Evolutionary conservation across 1,284 basidiomycete genomes (phyloP).

Genomic region (Flammula alnicola): DNA sequence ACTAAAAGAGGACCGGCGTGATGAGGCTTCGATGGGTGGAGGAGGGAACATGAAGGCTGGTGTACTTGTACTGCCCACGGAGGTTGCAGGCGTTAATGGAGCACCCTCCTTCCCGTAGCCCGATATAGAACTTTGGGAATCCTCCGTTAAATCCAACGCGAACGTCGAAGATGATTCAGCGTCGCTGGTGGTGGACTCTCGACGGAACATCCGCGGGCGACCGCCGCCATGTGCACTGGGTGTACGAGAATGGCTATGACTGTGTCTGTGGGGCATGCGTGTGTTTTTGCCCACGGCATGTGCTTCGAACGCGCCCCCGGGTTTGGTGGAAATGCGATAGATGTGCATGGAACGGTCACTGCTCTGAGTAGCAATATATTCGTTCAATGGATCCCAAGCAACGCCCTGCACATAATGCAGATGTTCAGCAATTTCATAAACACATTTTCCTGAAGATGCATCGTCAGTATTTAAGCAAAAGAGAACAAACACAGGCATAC

Average conservation of each 20-base stretch:
- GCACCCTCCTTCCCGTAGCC: constrained; percentile 37
- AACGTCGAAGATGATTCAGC: constrained; percentile 60
- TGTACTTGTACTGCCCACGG: constrained; percentile 42
- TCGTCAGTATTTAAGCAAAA: constrained; percentile 12
- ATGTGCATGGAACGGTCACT: constrained; percentile 92
- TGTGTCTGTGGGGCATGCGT: constrained; percentile 70
- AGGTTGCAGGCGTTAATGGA: constrained; percentile 67
- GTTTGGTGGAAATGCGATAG: constrained; percentile 78
- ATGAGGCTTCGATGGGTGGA: constrained; percentile 71
- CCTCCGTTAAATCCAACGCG: constrained; percentile 27
- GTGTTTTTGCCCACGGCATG: constrained; percentile 86
- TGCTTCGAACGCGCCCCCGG: constrained; percentile 82
- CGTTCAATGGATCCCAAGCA: constrained; percentile 94
- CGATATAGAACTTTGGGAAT: constrained; percentile 23
- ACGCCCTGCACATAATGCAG: constrained; percentile 96
- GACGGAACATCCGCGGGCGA: constrained; percentile 63
- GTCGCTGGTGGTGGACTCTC: constrained; percentile 79
- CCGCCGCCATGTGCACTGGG: constrained; percentile 55
- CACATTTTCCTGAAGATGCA: constrained; percentile 65
- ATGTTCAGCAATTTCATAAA: constrained; percentile 88
- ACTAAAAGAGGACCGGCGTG: constrained; percentile 88
- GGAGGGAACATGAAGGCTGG: constrained; percentile 75
- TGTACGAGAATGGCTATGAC: constrained; percentile 61
- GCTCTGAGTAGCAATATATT: constrained; percentile 94
- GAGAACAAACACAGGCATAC: constrained; percentile 42